phyloP scores from a whole-genome alignment of 2,329 filamentous ascomycete species.

The Fusarium oligoseptatum region DNA sequence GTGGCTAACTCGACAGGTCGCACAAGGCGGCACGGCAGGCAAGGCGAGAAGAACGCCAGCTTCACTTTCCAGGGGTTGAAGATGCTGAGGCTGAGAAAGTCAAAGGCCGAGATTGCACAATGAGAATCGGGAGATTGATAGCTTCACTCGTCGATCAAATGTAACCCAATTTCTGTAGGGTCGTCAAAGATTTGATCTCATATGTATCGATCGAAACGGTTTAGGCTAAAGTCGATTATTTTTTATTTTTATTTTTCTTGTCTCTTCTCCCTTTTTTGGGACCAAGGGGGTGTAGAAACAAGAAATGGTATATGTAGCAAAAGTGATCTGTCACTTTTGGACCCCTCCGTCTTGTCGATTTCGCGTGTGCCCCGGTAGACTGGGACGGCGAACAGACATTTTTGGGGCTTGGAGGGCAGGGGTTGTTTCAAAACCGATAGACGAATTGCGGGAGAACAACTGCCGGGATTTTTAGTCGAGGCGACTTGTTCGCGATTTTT shows the following conservation, averaged over 20 bases:
- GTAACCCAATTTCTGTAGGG: constrained; percentile 36
- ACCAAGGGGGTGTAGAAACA: constrained; percentile 16
- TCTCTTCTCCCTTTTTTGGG: constrained; percentile 18
- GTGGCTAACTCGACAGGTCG: neutral
- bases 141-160: constrained; percentile 37
- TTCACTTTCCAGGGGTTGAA: neutral
- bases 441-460: constrained; percentile 33
- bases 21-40: neutral
- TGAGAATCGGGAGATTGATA: neutral
- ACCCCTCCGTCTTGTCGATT: constrained; percentile 26
- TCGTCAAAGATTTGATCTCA: constrained; percentile 20
- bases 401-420: constrained; percentile 25
- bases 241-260: constrained; percentile 6
- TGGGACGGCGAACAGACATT: constrained; percentile 41
- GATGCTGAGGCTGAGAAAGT: constrained; percentile 10
- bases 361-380: constrained; percentile 29
- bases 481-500: constrained; percentile 5
- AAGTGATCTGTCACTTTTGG: constrained; percentile 41
- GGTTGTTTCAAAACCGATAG: constrained; percentile 36
- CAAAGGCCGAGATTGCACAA: neutral
- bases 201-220: constrained; percentile 9
- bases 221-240: constrained; percentile 3
- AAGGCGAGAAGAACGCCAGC: neutral
- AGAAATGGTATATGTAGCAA: constrained; percentile 15
- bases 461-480: constrained; percentile 33